Percentiles rank a stretch among this genome's conserved stretches.
These are phyloP conservation scores for Ceratobasidium sp. DNA, from an alignment of 1,284 basidiomycete genomes.

Conservation along the genomic window DNA sequence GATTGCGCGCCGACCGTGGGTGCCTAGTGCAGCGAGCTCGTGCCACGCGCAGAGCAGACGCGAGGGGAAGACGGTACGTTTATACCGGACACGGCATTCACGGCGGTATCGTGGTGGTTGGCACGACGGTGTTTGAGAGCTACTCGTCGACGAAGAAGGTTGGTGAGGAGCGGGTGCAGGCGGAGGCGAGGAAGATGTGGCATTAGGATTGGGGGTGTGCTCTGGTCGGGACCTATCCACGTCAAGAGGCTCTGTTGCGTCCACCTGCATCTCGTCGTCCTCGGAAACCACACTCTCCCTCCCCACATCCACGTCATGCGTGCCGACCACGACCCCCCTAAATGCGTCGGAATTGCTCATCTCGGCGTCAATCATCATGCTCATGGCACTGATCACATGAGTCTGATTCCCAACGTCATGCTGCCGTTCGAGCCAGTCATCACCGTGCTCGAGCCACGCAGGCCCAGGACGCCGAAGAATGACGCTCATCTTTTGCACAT, in stretches of 20 bases:
- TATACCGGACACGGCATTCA: conserved; percentile 33
- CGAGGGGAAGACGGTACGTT: conserved; percentile 34
- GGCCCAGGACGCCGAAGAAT: conserved; percentile 16
- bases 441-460: conserved; percentile 34
- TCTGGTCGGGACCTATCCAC: conserved; percentile 9
- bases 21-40: conserved; percentile 32
- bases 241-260: not conserved
- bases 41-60: conserved; percentile 31
- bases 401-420: not conserved
- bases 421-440: conserved; percentile 25
- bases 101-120: conserved; percentile 34
- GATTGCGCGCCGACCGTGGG: conserved; percentile 21
- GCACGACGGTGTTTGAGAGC: conserved; percentile 1
- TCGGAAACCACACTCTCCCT: conserved; percentile 5
- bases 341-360: conserved; percentile 33
- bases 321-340: conserved; percentile 27
- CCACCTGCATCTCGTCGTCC: not conserved
- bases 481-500: conserved; percentile 33
- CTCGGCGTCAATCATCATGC: conserved; percentile 36
- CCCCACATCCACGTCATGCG: conserved; percentile 21
- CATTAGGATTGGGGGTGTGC: conserved; percentile 16
- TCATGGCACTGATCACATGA: conserved; percentile 21
- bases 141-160: not conserved
- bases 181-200: conserved; percentile 16
- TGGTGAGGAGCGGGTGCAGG: not conserved